These are phyloP conservation scores for Avena sativa DNA, from an alignment of 176 grass and related monocot species.

Conservation along the genomic window DNA sequence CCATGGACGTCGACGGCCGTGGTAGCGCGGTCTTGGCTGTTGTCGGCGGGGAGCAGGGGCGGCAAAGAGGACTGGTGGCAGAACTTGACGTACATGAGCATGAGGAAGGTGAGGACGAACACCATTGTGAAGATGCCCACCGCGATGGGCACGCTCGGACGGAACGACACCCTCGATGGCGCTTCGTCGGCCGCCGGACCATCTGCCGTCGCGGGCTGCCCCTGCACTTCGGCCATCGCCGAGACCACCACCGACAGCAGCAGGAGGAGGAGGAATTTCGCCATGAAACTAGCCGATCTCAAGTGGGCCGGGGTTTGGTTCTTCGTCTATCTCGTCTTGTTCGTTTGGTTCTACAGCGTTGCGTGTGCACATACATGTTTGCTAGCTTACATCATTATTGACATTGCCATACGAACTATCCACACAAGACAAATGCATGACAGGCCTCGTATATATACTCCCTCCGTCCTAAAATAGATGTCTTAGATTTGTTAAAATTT, in stretches of 20 bases:
- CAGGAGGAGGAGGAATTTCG: constrained; percentile 12
- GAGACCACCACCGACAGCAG: neutral
- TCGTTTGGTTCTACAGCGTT: neutral
- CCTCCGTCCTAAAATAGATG: too few species aligned
- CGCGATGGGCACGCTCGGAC: constrained; percentile 78
- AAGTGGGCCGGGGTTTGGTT: neutral
- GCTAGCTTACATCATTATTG: neutral
- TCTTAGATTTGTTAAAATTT: too few species aligned
- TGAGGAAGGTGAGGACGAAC: constrained; percentile 79
- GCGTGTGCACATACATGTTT: neutral
- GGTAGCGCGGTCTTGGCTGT: neutral
- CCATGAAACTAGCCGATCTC: neutral
- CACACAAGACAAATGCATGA: too few species aligned
- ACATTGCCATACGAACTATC: neutral
- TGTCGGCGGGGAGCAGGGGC: neutral
- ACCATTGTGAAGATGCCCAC: constrained; percentile 83
- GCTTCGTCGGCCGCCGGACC: neutral
- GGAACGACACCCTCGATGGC: constrained; percentile 51
- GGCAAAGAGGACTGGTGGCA: constrained; percentile 48
- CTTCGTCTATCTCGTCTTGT: too few species aligned
- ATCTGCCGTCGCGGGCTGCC: neutral
- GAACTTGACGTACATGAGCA: constrained; percentile 94
- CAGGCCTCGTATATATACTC: too few species aligned
- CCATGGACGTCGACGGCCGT: neutral
- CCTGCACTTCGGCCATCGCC: neutral